phyloP scores from a whole-genome alignment of 352 stramenopile species.

The Pythium brachiatum region DNA sequence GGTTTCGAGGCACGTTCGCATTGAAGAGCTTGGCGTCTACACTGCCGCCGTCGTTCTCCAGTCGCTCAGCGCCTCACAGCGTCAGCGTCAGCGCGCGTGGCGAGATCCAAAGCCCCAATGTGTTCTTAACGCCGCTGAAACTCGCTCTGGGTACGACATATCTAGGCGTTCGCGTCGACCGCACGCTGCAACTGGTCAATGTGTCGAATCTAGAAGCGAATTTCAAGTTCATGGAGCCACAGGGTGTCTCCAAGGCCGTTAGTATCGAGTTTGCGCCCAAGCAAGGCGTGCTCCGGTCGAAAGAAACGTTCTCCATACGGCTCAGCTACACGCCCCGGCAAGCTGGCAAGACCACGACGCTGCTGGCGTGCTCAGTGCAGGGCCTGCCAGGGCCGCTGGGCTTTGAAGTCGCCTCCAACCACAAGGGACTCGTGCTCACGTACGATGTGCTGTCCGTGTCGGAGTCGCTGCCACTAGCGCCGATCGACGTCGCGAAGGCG shows the following conservation, averaged over 20 bases:
- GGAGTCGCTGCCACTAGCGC: conserved; percentile 26
- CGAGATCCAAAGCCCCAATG: conserved; percentile 76
- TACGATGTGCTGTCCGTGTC: conserved; percentile 49
- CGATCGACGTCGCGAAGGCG: conserved; percentile 38
- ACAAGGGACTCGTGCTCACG: conserved; percentile 77
- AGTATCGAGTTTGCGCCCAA: conserved; percentile 43
- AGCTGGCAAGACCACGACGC: conserved; percentile 41
- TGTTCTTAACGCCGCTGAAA: conserved; percentile 56
- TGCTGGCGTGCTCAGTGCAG: conserved; percentile 64
- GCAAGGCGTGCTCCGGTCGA: conserved; percentile 52
- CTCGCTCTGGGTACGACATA: conserved; percentile 64
- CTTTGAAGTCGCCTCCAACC: conserved; percentile 56
- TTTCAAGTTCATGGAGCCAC: conserved; percentile 75
- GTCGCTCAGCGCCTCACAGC: not conserved
- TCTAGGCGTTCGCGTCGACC: conserved; percentile 47
- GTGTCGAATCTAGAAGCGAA: conserved; percentile 72
- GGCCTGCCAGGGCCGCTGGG: conserved; percentile 58
- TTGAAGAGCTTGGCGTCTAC: not conserved
- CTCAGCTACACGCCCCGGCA: conserved; percentile 62
- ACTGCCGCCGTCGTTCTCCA: conserved; percentile 1
- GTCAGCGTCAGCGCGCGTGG: conserved; percentile 49
- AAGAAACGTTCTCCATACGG: conserved; percentile 47
- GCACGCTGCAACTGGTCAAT: conserved; percentile 63
- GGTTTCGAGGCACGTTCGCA: conserved; percentile 49
- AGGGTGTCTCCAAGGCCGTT: conserved; percentile 49